Evolutionary conservation across 768 basidiomycete species (phyloP).

Genomic region (Psilocybe subaeruginosa): DNA sequence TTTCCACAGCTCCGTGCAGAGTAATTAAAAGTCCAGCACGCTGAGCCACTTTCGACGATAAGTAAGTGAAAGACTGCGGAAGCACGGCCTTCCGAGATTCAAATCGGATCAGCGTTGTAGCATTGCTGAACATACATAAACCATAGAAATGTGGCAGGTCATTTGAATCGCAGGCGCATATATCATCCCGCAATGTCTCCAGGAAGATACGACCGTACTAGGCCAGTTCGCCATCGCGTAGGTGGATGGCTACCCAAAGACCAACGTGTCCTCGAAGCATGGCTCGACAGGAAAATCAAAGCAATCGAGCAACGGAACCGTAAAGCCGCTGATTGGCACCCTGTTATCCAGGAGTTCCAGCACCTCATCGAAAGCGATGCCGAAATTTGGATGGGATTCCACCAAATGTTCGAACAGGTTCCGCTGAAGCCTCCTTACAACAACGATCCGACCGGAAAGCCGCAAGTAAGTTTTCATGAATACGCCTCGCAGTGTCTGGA

Average conservation of each 20-base stretch:
- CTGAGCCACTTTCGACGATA: too few relatives aligned
- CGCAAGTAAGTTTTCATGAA: not conserved
- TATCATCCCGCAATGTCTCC: not conserved
- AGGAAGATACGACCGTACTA: not conserved
- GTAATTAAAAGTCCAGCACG: too few relatives aligned
- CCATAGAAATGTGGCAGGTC: too few relatives aligned
- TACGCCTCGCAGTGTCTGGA: not conserved
- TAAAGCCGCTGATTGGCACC: not conserved
- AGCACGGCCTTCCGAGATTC: too few relatives aligned
- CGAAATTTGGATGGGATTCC: constrained; percentile 8
- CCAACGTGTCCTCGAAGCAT: constrained; percentile 9
- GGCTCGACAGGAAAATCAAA: constrained; percentile 5
- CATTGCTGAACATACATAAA: too few relatives aligned
- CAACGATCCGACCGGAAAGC: constrained; percentile 7
- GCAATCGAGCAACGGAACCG: not conserved
- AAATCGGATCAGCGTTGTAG: too few relatives aligned
- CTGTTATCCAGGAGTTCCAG: constrained; percentile 10
- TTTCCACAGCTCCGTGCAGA: too few relatives aligned
- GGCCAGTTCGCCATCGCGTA: constrained; percentile 4
- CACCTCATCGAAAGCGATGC: constrained; percentile 8
- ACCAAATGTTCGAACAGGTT: constrained; percentile 12
- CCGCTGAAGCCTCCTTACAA: constrained; percentile 10
- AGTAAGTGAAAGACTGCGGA: too few relatives aligned
- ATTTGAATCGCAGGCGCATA: too few relatives aligned
- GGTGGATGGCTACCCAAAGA: constrained; percentile 11